Conservation (phyloP, 768 basidiomycete species). For the Leccinum fibrillosum region DNA sequence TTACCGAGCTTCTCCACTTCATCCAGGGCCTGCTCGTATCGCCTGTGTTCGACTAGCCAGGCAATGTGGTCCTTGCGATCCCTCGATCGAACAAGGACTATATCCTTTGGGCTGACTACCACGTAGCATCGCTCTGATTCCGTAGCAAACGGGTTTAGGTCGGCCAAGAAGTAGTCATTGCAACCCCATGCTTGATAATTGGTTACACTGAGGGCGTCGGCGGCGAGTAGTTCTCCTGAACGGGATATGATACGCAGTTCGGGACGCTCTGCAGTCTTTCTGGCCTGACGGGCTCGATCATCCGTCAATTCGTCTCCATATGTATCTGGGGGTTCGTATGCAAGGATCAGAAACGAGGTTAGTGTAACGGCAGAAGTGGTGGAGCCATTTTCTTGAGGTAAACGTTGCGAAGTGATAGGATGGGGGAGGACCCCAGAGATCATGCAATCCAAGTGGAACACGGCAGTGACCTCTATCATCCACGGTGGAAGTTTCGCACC, state of each 20-base stretch:
- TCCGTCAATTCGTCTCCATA: conserved; percentile 64
- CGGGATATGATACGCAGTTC: conserved; percentile 91
- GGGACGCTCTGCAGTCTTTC: conserved; percentile 86
- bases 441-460: conserved; percentile 95
- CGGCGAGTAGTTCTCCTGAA: conserved; percentile 81
- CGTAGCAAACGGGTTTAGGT: conserved; percentile 31
- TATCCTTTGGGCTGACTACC: conserved; percentile 81
- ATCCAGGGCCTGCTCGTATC: conserved; percentile 87
- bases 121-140: conserved; percentile 58
- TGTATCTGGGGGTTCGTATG: conserved; percentile 79
- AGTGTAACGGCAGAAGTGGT: conserved; percentile 34
- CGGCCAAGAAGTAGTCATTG: conserved; percentile 82
- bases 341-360: conserved; percentile 81
- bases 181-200: conserved; percentile 85
- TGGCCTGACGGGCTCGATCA: conserved; percentile 69
- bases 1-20: conserved; percentile 66
- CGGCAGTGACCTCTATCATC: conserved; percentile 83
- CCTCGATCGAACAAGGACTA: conserved; percentile 83
- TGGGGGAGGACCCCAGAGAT: conserved; percentile 87
- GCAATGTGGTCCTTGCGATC: conserved; percentile 87
- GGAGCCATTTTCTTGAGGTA: conserved; percentile 13
- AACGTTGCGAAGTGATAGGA: conserved; percentile 37
- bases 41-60: conserved; percentile 84
- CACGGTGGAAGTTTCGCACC: conserved; percentile 53
- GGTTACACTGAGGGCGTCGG: conserved; percentile 77